Conservation (phyloP, 2,329 filamentous ascomycete genomes). For the Thermochaetoides dissita region DNA sequence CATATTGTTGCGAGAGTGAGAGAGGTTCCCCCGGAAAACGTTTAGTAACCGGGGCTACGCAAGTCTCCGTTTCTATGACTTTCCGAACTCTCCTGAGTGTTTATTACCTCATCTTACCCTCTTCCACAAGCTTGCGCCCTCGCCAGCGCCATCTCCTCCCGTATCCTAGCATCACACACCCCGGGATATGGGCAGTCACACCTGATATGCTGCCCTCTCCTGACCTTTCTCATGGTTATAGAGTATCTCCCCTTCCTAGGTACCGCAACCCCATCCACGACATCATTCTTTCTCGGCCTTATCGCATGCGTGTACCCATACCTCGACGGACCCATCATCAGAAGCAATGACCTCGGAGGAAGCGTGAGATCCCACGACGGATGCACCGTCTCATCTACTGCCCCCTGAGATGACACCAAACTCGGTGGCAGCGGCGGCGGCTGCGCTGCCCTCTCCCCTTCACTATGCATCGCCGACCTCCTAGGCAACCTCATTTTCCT, state of each 20-base stretch:
- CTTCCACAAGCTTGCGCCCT: too few species aligned
- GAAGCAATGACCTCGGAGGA: constrained; percentile 13
- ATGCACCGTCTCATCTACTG: neutral
- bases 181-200: constrained; percentile 14
- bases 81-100: too few species aligned
- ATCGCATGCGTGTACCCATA: constrained; percentile 34
- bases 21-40: too few species aligned
- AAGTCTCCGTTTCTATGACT: too few species aligned
- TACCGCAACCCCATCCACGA: constrained; percentile 10
- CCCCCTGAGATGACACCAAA: neutral
- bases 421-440: neutral
- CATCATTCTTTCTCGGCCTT: constrained; percentile 36
- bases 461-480: constrained; percentile 8
- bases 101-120: too few species aligned
- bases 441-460: neutral
- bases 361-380: constrained; percentile 14
- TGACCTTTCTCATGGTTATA: constrained; percentile 14
- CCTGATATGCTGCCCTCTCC: constrained; percentile 10
- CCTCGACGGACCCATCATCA: constrained; percentile 15
- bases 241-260: constrained; percentile 13
- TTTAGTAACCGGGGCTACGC: too few species aligned
- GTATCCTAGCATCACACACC: constrained; percentile 15
- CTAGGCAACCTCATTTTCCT: constrained; percentile 16
- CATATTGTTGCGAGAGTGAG: too few species aligned
- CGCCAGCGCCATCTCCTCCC: constrained; percentile 9